These are phyloP conservation scores for Raphanus sativus DNA, from an alignment of 345 rosid species.

Conservation along the genomic window DNA sequence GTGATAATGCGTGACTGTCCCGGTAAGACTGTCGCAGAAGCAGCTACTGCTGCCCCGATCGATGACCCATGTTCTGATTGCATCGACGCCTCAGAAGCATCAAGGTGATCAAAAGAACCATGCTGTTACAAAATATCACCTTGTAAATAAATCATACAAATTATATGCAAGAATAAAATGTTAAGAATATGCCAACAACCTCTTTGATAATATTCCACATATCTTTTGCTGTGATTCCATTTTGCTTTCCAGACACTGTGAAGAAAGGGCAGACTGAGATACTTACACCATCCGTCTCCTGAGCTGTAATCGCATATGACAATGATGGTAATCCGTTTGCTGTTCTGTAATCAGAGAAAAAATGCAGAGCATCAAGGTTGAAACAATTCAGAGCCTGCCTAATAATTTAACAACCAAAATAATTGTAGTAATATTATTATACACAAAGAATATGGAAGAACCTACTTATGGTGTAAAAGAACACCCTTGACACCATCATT, in stretches of 20 bases:
- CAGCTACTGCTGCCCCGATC: conserved; percentile 92
- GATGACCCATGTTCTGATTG: conserved; percentile 79
- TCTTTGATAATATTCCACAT: conserved; percentile 85
- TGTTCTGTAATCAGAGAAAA: conserved; percentile 52
- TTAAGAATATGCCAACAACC: conserved; percentile 40
- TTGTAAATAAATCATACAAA: background rate
- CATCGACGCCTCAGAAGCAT: conserved; percentile 37
- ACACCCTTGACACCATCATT: conserved; percentile 65
- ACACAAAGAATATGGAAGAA: background rate
- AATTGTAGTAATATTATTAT: background rate
- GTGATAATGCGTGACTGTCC: conserved; percentile 54
- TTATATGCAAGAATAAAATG: background rate
- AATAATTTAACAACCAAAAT: background rate
- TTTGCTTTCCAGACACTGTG: conserved; percentile 62
- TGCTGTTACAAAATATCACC: conserved; percentile 43
- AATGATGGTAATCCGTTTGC: conserved; percentile 53
- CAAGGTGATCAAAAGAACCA: conserved; percentile 66
- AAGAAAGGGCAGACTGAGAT: conserved; percentile 78
- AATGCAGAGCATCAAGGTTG: conserved; percentile 6
- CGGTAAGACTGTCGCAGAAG: conserved; percentile 60
- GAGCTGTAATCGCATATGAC: conserved; percentile 73
- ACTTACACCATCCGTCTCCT: conserved; percentile 58
- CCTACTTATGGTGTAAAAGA: conserved; percentile 81
- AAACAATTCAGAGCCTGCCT: conserved; percentile 2
- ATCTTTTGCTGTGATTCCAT: conserved; percentile 70